Conservation (phyloP, 768 basidiomycete genomes). For the Flagelloscypha sp. region DNA sequence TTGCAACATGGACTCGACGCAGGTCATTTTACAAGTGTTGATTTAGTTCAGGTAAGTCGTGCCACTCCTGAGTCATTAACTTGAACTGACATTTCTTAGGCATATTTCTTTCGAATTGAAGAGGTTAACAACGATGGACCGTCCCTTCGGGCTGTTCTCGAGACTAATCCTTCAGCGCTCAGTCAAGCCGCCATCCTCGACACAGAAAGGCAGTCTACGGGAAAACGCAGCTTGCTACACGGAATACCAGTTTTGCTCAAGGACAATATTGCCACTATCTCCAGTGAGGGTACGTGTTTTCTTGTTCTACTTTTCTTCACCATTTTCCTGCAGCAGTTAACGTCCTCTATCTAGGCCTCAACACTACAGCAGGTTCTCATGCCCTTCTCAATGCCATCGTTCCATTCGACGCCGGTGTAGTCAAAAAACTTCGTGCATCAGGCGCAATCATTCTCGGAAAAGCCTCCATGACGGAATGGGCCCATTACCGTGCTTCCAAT, state of each 20-base stretch:
- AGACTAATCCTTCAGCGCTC: conserved; percentile 30
- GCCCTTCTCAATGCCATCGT: conserved; percentile 34
- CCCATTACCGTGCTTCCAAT: conserved; percentile 36
- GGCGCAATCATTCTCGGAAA: conserved; percentile 44
- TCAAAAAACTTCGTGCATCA: conserved; percentile 32
- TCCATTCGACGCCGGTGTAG: conserved; percentile 38
- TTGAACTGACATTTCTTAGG: conserved; percentile 19
- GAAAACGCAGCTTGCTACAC: conserved; percentile 24
- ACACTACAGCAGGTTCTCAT: conserved; percentile 39
- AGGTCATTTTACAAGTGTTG: conserved; percentile 29
- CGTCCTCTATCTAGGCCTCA: conserved; percentile 26
- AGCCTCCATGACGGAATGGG: conserved; percentile 48
- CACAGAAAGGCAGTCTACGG: conserved; percentile 18
- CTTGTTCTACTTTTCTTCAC: too few relatives aligned
- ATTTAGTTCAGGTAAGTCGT: conserved; percentile 28
- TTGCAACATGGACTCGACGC: conserved; percentile 28
- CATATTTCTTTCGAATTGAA: conserved; percentile 33
- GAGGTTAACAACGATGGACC: conserved; percentile 35
- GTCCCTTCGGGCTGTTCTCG: conserved; percentile 29
- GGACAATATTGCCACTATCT: conserved; percentile 24
- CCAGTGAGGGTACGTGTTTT: conserved; percentile 20
- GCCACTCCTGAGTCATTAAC: too few relatives aligned
- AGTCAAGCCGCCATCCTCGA: conserved; percentile 26
- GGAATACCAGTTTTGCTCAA: conserved; percentile 32
- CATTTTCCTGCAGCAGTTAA: too few relatives aligned